Conservation (phyloP, 768 basidiomycete species). For the Hericium coralloides region DNA sequence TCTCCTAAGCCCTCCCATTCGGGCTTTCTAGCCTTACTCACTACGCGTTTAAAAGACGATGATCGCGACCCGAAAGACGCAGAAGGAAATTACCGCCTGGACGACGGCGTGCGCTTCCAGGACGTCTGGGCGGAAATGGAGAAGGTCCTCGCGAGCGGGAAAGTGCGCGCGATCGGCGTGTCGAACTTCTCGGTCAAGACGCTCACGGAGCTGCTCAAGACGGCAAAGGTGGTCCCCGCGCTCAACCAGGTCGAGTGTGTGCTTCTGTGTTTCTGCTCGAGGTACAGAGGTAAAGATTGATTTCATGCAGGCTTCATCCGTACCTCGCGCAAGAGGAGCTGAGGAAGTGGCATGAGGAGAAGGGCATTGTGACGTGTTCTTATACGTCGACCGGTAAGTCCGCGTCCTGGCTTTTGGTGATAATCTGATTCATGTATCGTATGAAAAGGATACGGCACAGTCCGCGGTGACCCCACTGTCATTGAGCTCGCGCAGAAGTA, state of each 20-base stretch:
- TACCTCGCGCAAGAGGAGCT: conserved; percentile 43
- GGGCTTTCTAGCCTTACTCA: background rate
- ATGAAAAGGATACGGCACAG: conserved; percentile 11
- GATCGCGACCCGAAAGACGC: conserved; percentile 47
- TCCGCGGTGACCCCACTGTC: conserved; percentile 39
- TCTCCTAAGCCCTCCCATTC: background rate
- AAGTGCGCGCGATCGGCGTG: conserved; percentile 46
- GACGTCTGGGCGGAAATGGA: conserved; percentile 88
- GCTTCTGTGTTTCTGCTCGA: background rate
- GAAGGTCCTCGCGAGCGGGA: conserved; percentile 55
- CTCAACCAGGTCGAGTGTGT: conserved; percentile 40
- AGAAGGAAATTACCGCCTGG: conserved; percentile 57
- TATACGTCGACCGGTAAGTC: conserved; percentile 39
- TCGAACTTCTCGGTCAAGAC: conserved; percentile 48
- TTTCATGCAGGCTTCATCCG: conserved; percentile 32
- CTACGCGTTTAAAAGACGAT: conserved; percentile 15
- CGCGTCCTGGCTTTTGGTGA: background rate
- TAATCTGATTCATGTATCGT: background rate
- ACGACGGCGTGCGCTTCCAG: conserved; percentile 52
- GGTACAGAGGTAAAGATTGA: background rate
- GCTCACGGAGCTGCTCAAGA: conserved; percentile 26
- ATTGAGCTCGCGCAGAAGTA: conserved; percentile 38
- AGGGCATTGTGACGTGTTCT: conserved; percentile 41
- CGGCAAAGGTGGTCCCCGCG: conserved; percentile 33
- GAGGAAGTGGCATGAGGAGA: conserved; percentile 35